Evolutionary conservation across 768 basidiomycete genomes (phyloP).

Genomic region (Sistotremastrum niveocremeum): DNA sequence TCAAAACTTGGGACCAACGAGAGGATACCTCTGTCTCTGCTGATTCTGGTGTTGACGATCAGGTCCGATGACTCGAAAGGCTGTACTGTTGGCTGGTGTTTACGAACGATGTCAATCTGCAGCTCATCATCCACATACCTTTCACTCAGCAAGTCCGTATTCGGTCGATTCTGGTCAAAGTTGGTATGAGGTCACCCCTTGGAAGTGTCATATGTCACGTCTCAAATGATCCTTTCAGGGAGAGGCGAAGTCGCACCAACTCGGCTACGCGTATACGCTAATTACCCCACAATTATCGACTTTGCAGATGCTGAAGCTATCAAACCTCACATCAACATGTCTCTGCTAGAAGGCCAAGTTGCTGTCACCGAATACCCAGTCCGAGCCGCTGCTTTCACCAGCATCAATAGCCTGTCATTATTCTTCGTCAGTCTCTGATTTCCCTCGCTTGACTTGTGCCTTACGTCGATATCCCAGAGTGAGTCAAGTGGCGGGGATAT

Average conservation of each 20-base stretch:
- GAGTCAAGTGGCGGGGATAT: constrained; percentile 52
- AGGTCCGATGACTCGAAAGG: constrained; percentile 30
- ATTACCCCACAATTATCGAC: constrained; percentile 61
- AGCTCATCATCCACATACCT: constrained; percentile 75
- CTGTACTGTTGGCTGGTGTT: neutral
- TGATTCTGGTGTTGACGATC: constrained; percentile 77
- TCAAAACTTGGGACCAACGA: constrained; percentile 73
- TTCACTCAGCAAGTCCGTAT: constrained; percentile 69
- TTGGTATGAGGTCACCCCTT: constrained; percentile 34
- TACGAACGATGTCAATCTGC: neutral
- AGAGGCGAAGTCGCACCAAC: constrained; percentile 64
- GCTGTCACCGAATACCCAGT: constrained; percentile 66
- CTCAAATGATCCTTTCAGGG: constrained; percentile 27
- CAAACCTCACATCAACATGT: constrained; percentile 59
- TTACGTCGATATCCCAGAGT: constrained; percentile 26
- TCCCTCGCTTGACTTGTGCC: neutral
- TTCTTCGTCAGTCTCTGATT: constrained; percentile 52
- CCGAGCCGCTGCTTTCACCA: constrained; percentile 62
- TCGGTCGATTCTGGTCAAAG: constrained; percentile 59
- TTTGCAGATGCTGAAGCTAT: constrained; percentile 59
- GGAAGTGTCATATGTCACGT: neutral
- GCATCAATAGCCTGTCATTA: constrained; percentile 56
- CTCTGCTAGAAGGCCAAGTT: constrained; percentile 56
- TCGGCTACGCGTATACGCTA: constrained; percentile 64
- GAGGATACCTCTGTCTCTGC: constrained; percentile 52